phyloP scores from a whole-genome alignment of 805 yeast genomes.

The Clavispora santaluciae region DNA sequence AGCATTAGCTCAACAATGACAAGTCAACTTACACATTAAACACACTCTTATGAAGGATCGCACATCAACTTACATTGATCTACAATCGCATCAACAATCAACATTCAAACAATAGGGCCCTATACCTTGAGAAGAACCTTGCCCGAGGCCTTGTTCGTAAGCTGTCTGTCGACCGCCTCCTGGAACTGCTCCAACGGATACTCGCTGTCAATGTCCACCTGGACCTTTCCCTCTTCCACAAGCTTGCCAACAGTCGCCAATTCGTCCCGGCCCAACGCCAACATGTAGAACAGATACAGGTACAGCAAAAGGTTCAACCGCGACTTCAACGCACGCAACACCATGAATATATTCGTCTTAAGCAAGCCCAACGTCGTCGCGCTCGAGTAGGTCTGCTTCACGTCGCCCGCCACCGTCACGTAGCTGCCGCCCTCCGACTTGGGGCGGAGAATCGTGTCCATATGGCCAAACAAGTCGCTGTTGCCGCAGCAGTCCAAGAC shows the following conservation, averaged over 20 bases:
- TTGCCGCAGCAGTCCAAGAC: constrained; percentile 67
- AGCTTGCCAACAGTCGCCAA: constrained; percentile 30
- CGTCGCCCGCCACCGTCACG: constrained; percentile 56
- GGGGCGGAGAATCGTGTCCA: constrained; percentile 42
- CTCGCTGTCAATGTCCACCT: constrained; percentile 50
- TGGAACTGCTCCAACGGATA: constrained; percentile 44
- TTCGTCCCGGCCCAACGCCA: constrained; percentile 11
- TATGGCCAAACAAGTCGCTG: constrained; percentile 40
- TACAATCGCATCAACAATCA: too few species aligned
- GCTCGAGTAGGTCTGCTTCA: constrained; percentile 28
- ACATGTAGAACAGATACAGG: constrained; percentile 20
- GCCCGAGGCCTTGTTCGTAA: constrained; percentile 53
- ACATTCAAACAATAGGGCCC: too few species aligned
- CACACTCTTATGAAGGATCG: too few species aligned
- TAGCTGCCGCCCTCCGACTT: constrained; percentile 40
- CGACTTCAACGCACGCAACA: constrained; percentile 8
- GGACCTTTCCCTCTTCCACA: constrained; percentile 41
- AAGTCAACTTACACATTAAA: too few species aligned
- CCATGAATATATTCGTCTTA: neutral
- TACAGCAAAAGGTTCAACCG: constrained; percentile 20
- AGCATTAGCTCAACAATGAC: too few species aligned
- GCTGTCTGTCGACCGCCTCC: constrained; percentile 47
- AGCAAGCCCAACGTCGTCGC: neutral
- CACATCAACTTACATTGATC: too few species aligned
- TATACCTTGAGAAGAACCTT: constrained; percentile 48